Conservation (phyloP, 2,329 filamentous ascomycete genomes). For the Trichoderma atroviride region DNA sequence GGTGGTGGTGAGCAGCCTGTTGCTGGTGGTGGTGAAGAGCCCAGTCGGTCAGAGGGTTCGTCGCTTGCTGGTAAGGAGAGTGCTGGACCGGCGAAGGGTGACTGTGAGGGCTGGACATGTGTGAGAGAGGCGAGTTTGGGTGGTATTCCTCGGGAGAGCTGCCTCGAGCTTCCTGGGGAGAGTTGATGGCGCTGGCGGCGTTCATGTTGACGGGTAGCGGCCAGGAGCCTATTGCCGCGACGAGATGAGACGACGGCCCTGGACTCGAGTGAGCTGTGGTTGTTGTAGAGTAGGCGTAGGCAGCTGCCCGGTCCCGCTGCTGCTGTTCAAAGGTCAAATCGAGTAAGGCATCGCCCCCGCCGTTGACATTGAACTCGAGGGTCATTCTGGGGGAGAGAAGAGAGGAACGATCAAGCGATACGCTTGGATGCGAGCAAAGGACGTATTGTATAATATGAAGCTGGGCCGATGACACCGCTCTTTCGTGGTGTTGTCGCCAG, state of each 20-base stretch:
- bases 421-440: conserved; percentile 36
- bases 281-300: conserved; percentile 35
- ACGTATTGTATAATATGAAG: conserved; percentile 44
- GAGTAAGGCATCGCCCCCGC: conserved; percentile 60
- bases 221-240: conserved; percentile 49
- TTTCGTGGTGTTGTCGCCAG: conserved; percentile 42
- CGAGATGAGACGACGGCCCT: conserved; percentile 39
- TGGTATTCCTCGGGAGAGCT: conserved; percentile 55
- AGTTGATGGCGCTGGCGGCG: conserved; percentile 41
- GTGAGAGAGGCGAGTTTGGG: conserved; percentile 52
- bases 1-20: conserved; percentile 40
- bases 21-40: conserved; percentile 60
- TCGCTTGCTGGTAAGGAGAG: conserved; percentile 56
- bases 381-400: conserved; percentile 50
- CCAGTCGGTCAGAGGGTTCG: conserved; percentile 63
- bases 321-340: conserved; percentile 63
- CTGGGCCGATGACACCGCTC: conserved; percentile 48
- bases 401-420: conserved; percentile 37
- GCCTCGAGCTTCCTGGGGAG: conserved; percentile 48
- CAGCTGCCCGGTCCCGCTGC: conserved; percentile 56
- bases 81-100: conserved; percentile 55
- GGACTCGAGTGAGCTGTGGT: conserved; percentile 39
- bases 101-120: conserved; percentile 55
- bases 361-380: conserved; percentile 62
- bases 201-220: conserved; percentile 57